A percentile compares a stretch with the other conserved stretches of the same genome.
Evolutionary conservation across 768 basidiomycete species (phyloP).

Genomic region (Amanita muscaria): DNA sequence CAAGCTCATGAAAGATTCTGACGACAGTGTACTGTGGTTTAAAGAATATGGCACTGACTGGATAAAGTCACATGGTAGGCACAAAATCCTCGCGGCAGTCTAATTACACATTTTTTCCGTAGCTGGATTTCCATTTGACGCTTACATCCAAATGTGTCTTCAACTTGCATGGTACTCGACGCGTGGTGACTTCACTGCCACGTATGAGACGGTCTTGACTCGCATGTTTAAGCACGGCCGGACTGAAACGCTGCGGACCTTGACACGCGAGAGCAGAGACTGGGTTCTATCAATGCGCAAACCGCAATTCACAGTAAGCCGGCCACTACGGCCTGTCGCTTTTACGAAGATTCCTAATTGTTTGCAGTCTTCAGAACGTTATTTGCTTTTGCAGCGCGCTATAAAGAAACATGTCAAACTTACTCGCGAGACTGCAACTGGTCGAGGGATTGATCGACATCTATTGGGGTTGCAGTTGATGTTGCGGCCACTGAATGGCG

Average conservation of each 20-base stretch:
- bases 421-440: constrained; percentile 70
- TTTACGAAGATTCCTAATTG: constrained; percentile 16
- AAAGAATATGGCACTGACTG: constrained; percentile 77
- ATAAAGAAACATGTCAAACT: constrained; percentile 61
- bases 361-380: constrained; percentile 27
- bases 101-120: neutral
- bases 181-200: constrained; percentile 71
- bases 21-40: constrained; percentile 79
- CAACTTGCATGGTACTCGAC: constrained; percentile 88
- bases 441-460: constrained; percentile 84
- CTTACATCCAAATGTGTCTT: constrained; percentile 84
- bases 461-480: constrained; percentile 75
- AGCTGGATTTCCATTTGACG: constrained; percentile 58
- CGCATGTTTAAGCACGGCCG: constrained; percentile 80
- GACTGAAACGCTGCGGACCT: constrained; percentile 80
- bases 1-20: constrained; percentile 64
- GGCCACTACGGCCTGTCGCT: too few relatives aligned
- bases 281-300: constrained; percentile 76
- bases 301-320: constrained; percentile 32
- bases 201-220: constrained; percentile 89
- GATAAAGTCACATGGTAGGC: constrained; percentile 69
- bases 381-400: constrained; percentile 54
- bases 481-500: constrained; percentile 44
- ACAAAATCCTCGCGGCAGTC: neutral
- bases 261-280: constrained; percentile 61